Conservation (phyloP, 2,329 filamentous ascomycete species). For the Ceratocystis huliohia region DNA sequence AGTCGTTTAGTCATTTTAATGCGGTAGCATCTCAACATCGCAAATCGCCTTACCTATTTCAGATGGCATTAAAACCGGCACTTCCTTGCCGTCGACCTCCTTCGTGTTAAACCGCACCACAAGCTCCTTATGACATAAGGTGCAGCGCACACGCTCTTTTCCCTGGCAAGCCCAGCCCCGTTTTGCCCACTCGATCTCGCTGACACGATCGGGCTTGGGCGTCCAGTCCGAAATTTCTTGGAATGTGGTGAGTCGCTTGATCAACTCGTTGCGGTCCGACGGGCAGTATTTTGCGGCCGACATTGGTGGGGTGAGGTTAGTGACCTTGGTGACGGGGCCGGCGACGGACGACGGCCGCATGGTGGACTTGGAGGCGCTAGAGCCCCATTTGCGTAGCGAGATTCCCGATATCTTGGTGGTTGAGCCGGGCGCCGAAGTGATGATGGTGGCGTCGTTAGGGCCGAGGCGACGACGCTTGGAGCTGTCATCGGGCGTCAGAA, state of each 20-base stretch:
- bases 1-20: neutral
- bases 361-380: constrained; percentile 19
- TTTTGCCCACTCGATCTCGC: constrained; percentile 90
- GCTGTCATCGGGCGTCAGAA: constrained; percentile 22
- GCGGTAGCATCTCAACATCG: neutral
- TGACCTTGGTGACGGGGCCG: constrained; percentile 18
- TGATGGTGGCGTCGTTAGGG: constrained; percentile 30
- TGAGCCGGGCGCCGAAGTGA: constrained; percentile 23
- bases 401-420: constrained; percentile 30
- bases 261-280: constrained; percentile 69
- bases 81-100: constrained; percentile 43
- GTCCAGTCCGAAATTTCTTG: constrained; percentile 86
- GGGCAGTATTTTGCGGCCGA: constrained; percentile 61
- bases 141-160: constrained; percentile 72
- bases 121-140: constrained; percentile 71
- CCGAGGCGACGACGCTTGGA: constrained; percentile 42
- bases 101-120: constrained; percentile 63
- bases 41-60: constrained; percentile 38
- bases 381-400: constrained; percentile 32
- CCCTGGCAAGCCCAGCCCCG: constrained; percentile 79
- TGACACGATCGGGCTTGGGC: constrained; percentile 75
- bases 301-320: constrained; percentile 24
- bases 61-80: constrained; percentile 41
- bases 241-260: constrained; percentile 72
- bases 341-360: neutral